Evolutionary conservation across 306 rosid species (phyloP).

Genomic region (Castanospermum australe): DNA sequence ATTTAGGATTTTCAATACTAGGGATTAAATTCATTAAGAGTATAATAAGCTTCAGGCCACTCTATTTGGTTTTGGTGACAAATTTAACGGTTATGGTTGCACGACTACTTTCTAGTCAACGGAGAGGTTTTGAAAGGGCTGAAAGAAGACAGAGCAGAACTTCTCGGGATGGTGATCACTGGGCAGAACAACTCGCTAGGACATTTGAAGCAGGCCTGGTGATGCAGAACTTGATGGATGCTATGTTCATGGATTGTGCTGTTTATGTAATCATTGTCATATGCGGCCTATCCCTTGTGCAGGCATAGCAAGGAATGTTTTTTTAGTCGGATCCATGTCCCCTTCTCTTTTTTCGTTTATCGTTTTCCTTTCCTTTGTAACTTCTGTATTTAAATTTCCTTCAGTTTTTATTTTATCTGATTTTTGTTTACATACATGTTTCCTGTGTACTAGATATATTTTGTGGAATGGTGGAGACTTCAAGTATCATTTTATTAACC

Average conservation of each 20-base stretch:
- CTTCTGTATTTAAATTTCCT: conserved; percentile 1
- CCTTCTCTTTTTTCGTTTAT: too few species aligned
- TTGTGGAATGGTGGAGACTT: neutral
- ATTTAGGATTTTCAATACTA: conserved; percentile 44
- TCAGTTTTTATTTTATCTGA: neutral
- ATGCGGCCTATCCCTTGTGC: conserved; percentile 57
- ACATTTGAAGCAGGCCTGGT: conserved; percentile 50
- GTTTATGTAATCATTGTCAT: conserved; percentile 61
- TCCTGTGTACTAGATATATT: neutral
- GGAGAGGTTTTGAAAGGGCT: conserved; percentile 20
- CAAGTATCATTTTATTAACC: neutral
- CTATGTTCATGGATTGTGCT: conserved; percentile 75
- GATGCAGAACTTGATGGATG: conserved; percentile 54
- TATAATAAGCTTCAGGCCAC: conserved; percentile 55
- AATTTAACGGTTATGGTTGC: conserved; percentile 61
- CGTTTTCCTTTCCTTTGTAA: neutral
- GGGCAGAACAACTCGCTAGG: conserved; percentile 43
- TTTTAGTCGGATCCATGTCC: neutral
- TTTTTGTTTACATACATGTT: neutral
- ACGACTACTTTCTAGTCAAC: conserved; percentile 36
- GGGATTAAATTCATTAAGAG: conserved; percentile 38
- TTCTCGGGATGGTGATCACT: conserved; percentile 34
- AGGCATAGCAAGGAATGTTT: conserved; percentile 12
- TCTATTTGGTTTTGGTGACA: conserved; percentile 65
- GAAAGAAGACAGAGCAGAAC: conserved; percentile 12